These are phyloP conservation scores for Tetrahymena thermophila DNA, from an alignment of 73 alveolate species.

Conservation along the genomic window DNA sequence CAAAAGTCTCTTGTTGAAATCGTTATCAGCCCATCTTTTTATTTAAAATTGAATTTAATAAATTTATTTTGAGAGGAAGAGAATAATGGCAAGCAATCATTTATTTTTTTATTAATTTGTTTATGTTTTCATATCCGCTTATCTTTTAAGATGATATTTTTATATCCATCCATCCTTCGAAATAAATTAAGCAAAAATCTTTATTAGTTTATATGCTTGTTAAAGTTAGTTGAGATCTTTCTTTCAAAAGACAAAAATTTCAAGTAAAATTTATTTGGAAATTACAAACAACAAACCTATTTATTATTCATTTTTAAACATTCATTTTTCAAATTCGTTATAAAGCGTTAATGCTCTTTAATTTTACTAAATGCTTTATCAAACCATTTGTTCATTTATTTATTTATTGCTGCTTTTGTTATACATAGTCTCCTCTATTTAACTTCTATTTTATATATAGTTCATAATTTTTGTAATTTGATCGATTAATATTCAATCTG, in stretches of 20 bases:
- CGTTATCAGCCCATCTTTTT: constrained; percentile 66
- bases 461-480: no score
- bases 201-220: no score
- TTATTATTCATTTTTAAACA: not conserved
- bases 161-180: not conserved
- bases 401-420: not conserved
- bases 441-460: no score
- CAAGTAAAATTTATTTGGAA: no score
- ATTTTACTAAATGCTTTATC: not conserved
- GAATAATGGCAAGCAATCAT: not conserved
- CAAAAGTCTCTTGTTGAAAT: constrained; percentile 53
- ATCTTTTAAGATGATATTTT: no score
- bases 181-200: not conserved
- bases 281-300: not conserved
- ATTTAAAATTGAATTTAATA: no score
- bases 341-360: not conserved
- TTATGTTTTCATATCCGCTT: no score
- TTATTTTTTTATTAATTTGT: no score
- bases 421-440: not conserved
- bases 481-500: not conserved
- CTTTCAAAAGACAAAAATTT: no score
- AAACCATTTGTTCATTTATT: no score
- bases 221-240: no score
- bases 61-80: no score
- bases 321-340: not conserved